phyloP scores from a whole-genome alignment of 1,284 basidiomycete genomes.

The Rhodotorula sp. region DNA sequence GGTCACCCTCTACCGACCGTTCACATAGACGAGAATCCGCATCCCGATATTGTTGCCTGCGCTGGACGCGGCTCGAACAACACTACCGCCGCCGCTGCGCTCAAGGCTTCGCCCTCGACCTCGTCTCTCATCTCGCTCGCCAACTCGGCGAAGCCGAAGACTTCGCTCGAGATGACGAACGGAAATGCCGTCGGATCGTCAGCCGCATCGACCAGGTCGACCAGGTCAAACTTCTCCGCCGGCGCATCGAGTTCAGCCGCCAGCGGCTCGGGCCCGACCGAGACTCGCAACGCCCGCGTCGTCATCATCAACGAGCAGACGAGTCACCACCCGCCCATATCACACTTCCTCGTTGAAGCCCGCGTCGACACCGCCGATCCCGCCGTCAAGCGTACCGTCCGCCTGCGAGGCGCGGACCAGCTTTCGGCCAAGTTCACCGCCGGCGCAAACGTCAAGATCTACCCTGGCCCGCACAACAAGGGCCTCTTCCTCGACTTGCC shows the following conservation, averaged over 20 bases:
- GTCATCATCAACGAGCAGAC: conserved; percentile 47
- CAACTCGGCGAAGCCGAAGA: not conserved
- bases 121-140: conserved; percentile 5
- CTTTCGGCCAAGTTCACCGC: conserved; percentile 66
- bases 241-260: conserved; percentile 9
- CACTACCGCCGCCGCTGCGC: conserved; percentile 12
- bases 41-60: conserved; percentile 29
- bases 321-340: conserved; percentile 94
- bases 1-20: conserved; percentile 17
- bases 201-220: conserved; percentile 17
- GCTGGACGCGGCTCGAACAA: conserved; percentile 27
- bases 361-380: not conserved
- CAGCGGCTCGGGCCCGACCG: conserved; percentile 1
- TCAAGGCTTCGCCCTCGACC: conserved; percentile 15
- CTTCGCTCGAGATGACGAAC: not conserved
- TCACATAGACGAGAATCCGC: conserved; percentile 30
- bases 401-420: conserved; percentile 66
- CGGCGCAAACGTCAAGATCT: conserved; percentile 64
- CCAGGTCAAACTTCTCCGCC: conserved; percentile 11
- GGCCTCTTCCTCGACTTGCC: conserved; percentile 80
- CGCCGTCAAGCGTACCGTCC: conserved; percentile 16
- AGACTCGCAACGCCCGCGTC: conserved; percentile 33
- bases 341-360: conserved; percentile 70
- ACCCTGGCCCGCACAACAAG: conserved; percentile 78
- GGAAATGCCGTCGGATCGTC: not conserved